These are phyloP conservation scores for Pyracantha coccinea DNA, from an alignment of 331 rosid species.

Conservation along the genomic window DNA sequence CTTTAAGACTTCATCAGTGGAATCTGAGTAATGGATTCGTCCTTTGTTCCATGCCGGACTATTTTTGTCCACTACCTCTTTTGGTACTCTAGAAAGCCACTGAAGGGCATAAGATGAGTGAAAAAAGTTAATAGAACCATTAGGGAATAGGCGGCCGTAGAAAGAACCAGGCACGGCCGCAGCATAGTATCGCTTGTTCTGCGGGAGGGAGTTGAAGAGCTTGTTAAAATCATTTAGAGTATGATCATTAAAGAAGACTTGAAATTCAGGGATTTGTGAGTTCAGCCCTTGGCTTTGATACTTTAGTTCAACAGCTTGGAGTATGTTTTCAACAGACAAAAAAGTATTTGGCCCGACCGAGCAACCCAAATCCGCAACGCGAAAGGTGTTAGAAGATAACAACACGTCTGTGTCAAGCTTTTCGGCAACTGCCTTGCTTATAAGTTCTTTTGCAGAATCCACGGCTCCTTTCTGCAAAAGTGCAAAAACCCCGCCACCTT, in stretches of 20 bases:
- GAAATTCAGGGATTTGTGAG: background rate
- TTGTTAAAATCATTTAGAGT: background rate
- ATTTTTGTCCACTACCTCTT: no score
- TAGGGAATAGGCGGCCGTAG: constrained; percentile 3
- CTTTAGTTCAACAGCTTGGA: background rate
- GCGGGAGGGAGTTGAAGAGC: background rate
- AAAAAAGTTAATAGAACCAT: background rate
- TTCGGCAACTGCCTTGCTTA: no score
- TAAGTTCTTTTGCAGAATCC: no score
- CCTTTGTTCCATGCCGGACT: no score
- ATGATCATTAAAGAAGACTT: background rate
- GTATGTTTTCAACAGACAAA: background rate
- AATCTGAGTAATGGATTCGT: background rate
- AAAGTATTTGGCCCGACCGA: no score
- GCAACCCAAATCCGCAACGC: no score
- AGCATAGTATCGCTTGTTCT: constrained; percentile 4
- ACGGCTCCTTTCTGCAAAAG: no score
- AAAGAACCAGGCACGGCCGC: constrained; percentile 7
- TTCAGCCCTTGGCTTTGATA: background rate
- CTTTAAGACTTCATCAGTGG: background rate
- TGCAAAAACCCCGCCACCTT: no score
- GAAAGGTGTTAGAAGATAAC: no score
- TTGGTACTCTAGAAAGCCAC: no score
- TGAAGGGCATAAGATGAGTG: background rate
- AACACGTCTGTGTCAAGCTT: no score